phyloP scores from a whole-genome alignment of 1,284 basidiomycete genomes.

The Takashimella tepidaria region DNA sequence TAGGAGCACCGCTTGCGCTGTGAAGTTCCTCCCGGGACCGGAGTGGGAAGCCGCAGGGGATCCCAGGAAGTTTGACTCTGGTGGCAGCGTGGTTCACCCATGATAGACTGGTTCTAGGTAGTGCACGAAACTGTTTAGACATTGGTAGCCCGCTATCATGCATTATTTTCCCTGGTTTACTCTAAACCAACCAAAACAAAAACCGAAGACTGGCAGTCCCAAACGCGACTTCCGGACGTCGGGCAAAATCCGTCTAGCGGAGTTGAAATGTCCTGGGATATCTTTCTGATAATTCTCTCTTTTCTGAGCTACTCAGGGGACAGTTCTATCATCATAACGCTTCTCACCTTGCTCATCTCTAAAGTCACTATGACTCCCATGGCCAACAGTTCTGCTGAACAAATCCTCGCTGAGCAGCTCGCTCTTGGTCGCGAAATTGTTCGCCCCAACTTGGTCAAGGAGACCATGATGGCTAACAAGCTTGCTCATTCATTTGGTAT shows the following conservation, averaged over 20 bases:
- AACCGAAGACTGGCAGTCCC: background rate
- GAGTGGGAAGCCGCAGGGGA: constrained; percentile 28
- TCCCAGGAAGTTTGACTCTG: constrained; percentile 32
- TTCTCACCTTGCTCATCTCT: too few species aligned
- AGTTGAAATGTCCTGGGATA: background rate
- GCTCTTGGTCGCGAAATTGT: constrained; percentile 5
- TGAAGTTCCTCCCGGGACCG: constrained; percentile 17
- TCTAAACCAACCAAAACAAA: background rate
- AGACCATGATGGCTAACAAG: constrained; percentile 15
- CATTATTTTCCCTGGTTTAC: background rate
- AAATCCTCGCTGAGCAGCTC: background rate
- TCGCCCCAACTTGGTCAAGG: constrained; percentile 19
- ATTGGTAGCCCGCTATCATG: background rate
- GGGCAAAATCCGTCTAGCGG: background rate
- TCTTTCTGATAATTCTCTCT: background rate
- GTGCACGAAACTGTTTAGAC: too few species aligned
- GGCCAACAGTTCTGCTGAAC: background rate
- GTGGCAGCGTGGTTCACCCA: constrained; percentile 12
- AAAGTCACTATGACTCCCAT: too few species aligned
- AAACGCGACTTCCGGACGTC: background rate
- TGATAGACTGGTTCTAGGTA: background rate
- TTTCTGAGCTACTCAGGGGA: too few species aligned
- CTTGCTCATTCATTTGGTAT: constrained; percentile 22
- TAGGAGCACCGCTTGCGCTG: constrained; percentile 26
- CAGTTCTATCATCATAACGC: too few species aligned